These are phyloP conservation scores for Umbelopsis sp. DNA, from an alignment of 192 early-diverging fungal genomes.

Conservation along the genomic window DNA sequence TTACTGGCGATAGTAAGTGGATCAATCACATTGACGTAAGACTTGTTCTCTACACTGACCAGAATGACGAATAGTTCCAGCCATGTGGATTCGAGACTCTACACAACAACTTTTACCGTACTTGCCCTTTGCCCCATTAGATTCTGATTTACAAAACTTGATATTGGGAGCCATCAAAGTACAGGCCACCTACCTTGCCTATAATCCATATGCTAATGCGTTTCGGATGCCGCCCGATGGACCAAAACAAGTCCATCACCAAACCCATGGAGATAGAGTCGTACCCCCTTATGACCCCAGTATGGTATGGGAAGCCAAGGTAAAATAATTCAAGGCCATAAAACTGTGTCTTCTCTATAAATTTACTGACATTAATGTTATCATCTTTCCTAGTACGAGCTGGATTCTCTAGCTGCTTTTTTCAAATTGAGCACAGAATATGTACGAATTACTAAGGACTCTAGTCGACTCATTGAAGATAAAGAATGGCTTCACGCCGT, in stretches of 20 bases:
- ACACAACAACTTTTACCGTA: constrained; percentile 69
- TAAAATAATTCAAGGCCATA: not conserved
- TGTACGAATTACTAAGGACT: constrained; percentile 48
- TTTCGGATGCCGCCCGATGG: constrained; percentile 56
- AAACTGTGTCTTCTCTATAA: not conserved
- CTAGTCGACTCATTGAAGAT: constrained; percentile 35
- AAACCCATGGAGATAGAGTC: constrained; percentile 43
- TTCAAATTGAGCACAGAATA: constrained; percentile 55
- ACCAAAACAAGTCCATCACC: constrained; percentile 29
- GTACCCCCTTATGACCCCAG: constrained; percentile 39
- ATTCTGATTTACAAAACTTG: constrained; percentile 45
- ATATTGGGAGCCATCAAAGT: constrained; percentile 57
- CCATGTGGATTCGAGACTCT: constrained; percentile 78
- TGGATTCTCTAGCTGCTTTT: constrained; percentile 69
- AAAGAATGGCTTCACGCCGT: constrained; percentile 52
- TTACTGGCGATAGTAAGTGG: constrained; percentile 69
- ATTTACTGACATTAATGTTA: not conserved
- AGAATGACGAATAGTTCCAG: constrained; percentile 40
- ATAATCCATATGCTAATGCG: constrained; percentile 66
- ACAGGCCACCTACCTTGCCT: constrained; percentile 44
- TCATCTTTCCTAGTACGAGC: constrained; percentile 53
- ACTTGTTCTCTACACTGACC: not conserved
- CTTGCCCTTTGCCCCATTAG: constrained; percentile 40
- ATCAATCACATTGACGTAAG: not conserved
- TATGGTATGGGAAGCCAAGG: constrained; percentile 63